Percentiles rank a stretch among this genome's conserved stretches.
phyloP scores from a whole-genome alignment of 768 basidiomycete species.

The Leucocoprinus leucothites region DNA sequence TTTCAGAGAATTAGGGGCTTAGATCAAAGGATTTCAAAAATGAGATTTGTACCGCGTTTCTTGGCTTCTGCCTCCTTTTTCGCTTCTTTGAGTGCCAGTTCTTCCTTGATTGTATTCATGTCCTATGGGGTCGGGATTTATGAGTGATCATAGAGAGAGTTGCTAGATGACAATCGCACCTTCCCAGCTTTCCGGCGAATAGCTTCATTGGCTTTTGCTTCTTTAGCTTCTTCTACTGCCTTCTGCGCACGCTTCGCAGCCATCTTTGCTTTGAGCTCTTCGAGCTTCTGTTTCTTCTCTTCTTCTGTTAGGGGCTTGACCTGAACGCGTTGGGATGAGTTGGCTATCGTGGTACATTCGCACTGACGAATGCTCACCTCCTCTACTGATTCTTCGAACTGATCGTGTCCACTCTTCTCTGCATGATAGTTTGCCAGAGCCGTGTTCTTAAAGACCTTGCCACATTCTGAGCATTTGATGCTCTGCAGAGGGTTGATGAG shows the following conservation, averaged over 20 bases:
- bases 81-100: conserved; percentile 73
- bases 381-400: conserved; percentile 94
- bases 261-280: conserved; percentile 78
- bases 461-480: conserved; percentile 81
- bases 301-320: conserved; percentile 95
- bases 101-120: conserved; percentile 67
- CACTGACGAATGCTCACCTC: conserved; percentile 49
- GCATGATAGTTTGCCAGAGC: conserved; percentile 91
- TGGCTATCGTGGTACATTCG: neutral
- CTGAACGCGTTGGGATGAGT: conserved; percentile 31
- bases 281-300: conserved; percentile 80
- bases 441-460: conserved; percentile 83
- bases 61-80: conserved; percentile 81
- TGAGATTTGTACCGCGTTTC: conserved; percentile 56
- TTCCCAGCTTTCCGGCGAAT: conserved; percentile 85
- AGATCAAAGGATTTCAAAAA: neutral
- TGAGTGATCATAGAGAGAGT: neutral
- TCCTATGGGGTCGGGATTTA: conserved; percentile 43
- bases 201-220: conserved; percentile 69
- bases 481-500: conserved; percentile 40
- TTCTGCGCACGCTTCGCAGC: conserved; percentile 74
- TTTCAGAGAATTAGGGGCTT: neutral
- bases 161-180: conserved; percentile 32
- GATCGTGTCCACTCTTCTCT: conserved; percentile 91
- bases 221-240: conserved; percentile 69